A percentile compares a stretch with the other conserved stretches of the same genome.
Evolutionary conservation across 257 asterid species (phyloP).

Genomic region (Salvia splendens): DNA sequence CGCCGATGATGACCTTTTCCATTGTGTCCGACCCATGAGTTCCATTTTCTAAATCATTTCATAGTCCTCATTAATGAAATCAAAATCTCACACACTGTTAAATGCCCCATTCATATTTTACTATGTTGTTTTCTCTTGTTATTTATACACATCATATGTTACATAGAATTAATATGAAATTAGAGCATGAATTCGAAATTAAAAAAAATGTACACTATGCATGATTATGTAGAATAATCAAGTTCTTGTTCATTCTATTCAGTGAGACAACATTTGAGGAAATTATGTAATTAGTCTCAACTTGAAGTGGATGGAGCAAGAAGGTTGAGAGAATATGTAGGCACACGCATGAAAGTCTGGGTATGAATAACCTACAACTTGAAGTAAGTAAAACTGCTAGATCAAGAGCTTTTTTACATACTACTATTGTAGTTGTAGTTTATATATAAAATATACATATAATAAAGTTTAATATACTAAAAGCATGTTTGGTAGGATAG

Average conservation of each 20-base stretch:
- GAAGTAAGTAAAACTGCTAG: constrained; percentile 20
- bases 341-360: no score
- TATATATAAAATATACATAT: constrained; percentile 7
- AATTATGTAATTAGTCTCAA: neutral
- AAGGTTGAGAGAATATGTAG: no score
- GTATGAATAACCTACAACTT: constrained; percentile 26
- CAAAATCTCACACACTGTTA: neutral
- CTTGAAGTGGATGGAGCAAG: constrained; percentile 23
- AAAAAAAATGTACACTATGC: neutral
- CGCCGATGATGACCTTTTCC: no score
- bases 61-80: neutral
- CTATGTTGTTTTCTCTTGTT: neutral
- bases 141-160: no score
- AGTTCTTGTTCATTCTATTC: neutral
- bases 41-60: neutral
- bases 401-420: neutral
- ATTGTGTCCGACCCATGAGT: no score
- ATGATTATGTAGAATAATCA: neutral
- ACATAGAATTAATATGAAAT: neutral
- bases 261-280: neutral
- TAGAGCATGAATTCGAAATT: neutral
- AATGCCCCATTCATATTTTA: neutral
- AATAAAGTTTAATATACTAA: neutral
- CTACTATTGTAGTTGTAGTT: constrained; percentile 1
- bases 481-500: no score